A percentile compares a stretch with the other conserved stretches of the same genome.
phyloP scores from a whole-genome alignment of 2,329 filamentous ascomycete species.

The Xenoacremonium recifei region DNA sequence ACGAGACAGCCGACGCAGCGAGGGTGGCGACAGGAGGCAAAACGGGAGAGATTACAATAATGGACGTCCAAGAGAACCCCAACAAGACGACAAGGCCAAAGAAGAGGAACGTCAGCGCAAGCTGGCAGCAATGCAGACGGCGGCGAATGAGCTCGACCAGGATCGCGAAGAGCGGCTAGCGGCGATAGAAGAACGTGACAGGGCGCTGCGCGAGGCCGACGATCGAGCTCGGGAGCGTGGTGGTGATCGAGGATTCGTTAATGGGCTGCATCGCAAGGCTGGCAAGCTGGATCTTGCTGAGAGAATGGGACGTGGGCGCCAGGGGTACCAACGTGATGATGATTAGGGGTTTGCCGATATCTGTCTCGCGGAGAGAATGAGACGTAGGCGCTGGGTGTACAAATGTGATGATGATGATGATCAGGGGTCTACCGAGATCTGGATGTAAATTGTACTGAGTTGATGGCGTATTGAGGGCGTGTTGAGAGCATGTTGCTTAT shows the following conservation, averaged over 20 bases:
- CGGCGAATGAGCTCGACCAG: constrained; percentile 67
- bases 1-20: constrained; percentile 9
- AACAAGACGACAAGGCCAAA: constrained; percentile 27
- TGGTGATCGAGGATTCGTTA: constrained; percentile 64
- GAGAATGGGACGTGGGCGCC: constrained; percentile 48
- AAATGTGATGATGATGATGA: constrained; percentile 49
- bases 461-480: no score
- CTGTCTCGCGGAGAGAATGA: constrained; percentile 52
- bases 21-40: constrained; percentile 22
- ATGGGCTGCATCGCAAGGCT: constrained; percentile 59
- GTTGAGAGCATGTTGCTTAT: no score
- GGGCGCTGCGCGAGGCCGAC: constrained; percentile 63
- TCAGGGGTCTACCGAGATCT: no score
- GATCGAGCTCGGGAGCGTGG: constrained; percentile 62
- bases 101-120: constrained; percentile 64
- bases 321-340: constrained; percentile 46
- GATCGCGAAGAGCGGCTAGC: constrained; percentile 68
- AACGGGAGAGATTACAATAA: constrained; percentile 20
- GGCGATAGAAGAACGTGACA: constrained; percentile 64
- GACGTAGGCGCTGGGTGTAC: constrained; percentile 44
- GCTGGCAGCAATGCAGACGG: constrained; percentile 71
- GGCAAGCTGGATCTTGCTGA: constrained; percentile 51
- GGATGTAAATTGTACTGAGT: no score
- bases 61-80: constrained; percentile 12
- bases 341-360: constrained; percentile 36